phyloP scores from a whole-genome alignment of 305 asterid genomes.

The Striga hermonthica region DNA sequence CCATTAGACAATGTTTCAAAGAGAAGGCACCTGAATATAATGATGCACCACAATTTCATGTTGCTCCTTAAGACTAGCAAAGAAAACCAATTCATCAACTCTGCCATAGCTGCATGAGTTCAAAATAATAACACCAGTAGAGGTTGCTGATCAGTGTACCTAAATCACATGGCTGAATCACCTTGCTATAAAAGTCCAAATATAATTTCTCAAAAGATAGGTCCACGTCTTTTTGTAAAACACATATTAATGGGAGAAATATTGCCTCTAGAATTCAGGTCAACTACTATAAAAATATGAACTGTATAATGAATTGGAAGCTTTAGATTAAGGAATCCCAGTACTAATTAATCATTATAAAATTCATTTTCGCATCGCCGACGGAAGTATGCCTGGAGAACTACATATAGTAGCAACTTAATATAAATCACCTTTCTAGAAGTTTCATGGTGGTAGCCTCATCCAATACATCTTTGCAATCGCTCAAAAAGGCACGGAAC shows the following conservation, averaged over 20 bases:
- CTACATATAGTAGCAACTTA: slow-evolving; percentile 5
- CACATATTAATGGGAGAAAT: slow-evolving; percentile 16
- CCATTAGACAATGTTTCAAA: slow-evolving; percentile 18
- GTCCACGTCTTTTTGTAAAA: neutral
- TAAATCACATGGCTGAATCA: slow-evolving; percentile 14
- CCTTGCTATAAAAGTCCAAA: slow-evolving; percentile 28
- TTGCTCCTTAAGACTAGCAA: slow-evolving; percentile 93
- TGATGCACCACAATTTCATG: slow-evolving; percentile 89
- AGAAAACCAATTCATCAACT: slow-evolving; percentile 96
- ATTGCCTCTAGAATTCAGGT: slow-evolving; percentile 9
- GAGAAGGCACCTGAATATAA: slow-evolving; percentile 77
- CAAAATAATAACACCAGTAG: slow-evolving; percentile 25
- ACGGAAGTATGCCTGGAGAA: slow-evolving; percentile 7
- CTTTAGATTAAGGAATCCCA: slow-evolving; percentile 23
- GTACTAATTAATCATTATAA: slow-evolving; percentile 3
- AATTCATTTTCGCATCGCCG: slow-evolving; percentile 24
- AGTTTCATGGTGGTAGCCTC: slow-evolving; percentile 96
- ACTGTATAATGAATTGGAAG: slow-evolving; percentile 5
- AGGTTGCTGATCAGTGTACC: slow-evolving; percentile 20
- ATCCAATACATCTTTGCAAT: slow-evolving; percentile 91
- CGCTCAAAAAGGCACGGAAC: slow-evolving; percentile 89
- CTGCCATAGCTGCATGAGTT: slow-evolving; percentile 79
- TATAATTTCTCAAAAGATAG: slow-evolving; percentile 14
- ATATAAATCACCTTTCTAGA: slow-evolving; percentile 66
- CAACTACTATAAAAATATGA: slow-evolving; percentile 3